These are phyloP conservation scores for Elsinoe ampelina DNA, from an alignment of 2,329 filamentous ascomycete genomes.

Conservation along the genomic window DNA sequence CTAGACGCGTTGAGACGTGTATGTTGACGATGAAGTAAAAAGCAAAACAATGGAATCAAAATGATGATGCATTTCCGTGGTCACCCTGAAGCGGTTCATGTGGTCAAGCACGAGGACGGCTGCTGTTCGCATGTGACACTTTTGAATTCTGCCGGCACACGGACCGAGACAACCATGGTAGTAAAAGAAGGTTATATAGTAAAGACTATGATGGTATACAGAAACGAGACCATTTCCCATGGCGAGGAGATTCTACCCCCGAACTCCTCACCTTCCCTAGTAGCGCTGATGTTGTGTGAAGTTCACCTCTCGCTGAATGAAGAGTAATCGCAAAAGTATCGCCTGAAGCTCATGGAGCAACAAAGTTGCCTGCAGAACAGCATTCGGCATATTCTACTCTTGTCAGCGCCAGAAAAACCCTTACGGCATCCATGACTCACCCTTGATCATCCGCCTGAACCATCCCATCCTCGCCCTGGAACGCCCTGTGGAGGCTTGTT, in stretches of 20 bases:
- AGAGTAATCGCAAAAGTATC: no score
- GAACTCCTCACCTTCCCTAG: no score
- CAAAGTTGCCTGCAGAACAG: neutral
- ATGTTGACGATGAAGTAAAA: neutral
- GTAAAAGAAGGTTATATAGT: neutral
- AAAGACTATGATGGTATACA: neutral
- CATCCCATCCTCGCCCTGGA: neutral
- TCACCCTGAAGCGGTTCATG: neutral
- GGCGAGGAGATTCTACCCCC: neutral
- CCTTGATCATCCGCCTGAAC: neutral
- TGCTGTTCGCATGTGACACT: conserved; percentile 5
- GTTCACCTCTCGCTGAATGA: no score
- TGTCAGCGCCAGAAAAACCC: neutral
- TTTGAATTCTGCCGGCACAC: neutral
- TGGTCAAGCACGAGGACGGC: neutral
- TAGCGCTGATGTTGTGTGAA: no score
- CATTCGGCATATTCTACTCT: neutral
- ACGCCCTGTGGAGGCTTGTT: neutral
- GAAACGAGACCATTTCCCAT: neutral
- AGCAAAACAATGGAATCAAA: neutral
- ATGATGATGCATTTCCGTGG: neutral
- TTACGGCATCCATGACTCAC: neutral
- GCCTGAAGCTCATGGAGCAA: no score
- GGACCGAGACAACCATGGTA: neutral
- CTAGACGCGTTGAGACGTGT: neutral